phyloP scores from a whole-genome alignment of 2,329 filamentous ascomycete genomes.

The Ascochyta lentis region DNA sequence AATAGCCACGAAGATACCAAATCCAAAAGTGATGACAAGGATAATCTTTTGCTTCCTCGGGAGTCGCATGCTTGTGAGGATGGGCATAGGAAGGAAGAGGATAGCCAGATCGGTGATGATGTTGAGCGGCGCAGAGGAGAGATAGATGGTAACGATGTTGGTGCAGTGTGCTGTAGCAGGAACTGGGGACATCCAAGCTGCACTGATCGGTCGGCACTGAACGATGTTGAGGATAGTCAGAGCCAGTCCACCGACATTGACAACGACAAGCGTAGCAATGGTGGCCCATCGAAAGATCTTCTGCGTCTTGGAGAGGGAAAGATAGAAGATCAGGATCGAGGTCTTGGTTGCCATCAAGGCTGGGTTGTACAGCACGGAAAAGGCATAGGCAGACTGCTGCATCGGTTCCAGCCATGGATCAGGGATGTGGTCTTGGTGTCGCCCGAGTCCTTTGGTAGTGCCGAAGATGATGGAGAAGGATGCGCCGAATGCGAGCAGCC shows the following conservation, averaged over 20 bases:
- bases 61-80: conserved; percentile 78
- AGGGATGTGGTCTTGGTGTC: conserved; percentile 67
- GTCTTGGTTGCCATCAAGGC: conserved; percentile 90
- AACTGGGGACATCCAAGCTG: conserved; percentile 66
- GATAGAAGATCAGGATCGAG: conserved; percentile 90
- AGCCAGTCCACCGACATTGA: conserved; percentile 78
- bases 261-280: conserved; percentile 77
- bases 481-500: conserved; percentile 73
- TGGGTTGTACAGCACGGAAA: conserved; percentile 75
- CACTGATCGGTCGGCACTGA: conserved; percentile 78
- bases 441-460: conserved; percentile 70
- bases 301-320: conserved; percentile 80
- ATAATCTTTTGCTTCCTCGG: conserved; percentile 88
- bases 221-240: conserved; percentile 87
- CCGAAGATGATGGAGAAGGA: conserved; percentile 71
- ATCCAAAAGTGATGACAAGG: conserved; percentile 81
- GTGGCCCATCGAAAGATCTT: conserved; percentile 80
- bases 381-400: conserved; percentile 64
- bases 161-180: conserved; percentile 60
- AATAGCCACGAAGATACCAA: conserved; percentile 85
- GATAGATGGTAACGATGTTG: conserved; percentile 69
- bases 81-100: conserved; percentile 84
- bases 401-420: conserved; percentile 58
- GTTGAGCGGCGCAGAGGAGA: conserved; percentile 84
- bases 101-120: conserved; percentile 91